Percentiles rank a stretch among this genome's conserved stretches.
phyloP scores from a whole-genome alignment of 306 rosid genomes.

The Castanea crenata region DNA sequence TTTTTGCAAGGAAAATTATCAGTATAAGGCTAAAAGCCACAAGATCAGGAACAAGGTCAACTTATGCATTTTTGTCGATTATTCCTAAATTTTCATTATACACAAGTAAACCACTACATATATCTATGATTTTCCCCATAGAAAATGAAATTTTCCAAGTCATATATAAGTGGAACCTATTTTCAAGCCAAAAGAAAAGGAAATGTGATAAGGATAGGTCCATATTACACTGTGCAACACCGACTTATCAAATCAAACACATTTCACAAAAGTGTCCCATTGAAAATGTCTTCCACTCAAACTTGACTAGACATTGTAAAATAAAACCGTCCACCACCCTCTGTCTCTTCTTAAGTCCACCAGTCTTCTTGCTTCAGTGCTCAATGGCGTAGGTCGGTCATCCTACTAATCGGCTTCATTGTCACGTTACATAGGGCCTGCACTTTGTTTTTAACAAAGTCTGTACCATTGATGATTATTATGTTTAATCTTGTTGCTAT shows the following conservation, averaged over 20 bases:
- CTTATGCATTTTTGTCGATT: neutral
- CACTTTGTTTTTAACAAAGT: no score
- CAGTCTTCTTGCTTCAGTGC: neutral
- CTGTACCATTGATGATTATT: no score
- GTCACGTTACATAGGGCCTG: no score
- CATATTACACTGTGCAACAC: slow-evolving; percentile 5
- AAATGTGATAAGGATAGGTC: slow-evolving; percentile 20
- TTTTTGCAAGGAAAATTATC: no score
- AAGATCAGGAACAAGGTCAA: neutral
- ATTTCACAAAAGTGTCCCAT: neutral
- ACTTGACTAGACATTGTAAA: neutral
- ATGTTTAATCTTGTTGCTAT: no score
- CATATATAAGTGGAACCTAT: neutral
- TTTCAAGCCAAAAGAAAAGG: slow-evolving; percentile 6
- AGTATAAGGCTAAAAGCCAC: no score
- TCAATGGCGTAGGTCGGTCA: neutral
- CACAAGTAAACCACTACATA: neutral
- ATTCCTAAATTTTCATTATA: neutral
- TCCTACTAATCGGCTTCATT: neutral
- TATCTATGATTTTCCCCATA: neutral
- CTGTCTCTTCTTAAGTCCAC: neutral
- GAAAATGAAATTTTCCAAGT: neutral
- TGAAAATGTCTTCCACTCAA: slow-evolving; percentile 13
- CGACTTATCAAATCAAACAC: slow-evolving; percentile 23
- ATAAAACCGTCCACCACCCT: neutral